These are phyloP conservation scores for Penicillium sp. DNA, from an alignment of 2,329 filamentous ascomycete species.

Conservation along the genomic window DNA sequence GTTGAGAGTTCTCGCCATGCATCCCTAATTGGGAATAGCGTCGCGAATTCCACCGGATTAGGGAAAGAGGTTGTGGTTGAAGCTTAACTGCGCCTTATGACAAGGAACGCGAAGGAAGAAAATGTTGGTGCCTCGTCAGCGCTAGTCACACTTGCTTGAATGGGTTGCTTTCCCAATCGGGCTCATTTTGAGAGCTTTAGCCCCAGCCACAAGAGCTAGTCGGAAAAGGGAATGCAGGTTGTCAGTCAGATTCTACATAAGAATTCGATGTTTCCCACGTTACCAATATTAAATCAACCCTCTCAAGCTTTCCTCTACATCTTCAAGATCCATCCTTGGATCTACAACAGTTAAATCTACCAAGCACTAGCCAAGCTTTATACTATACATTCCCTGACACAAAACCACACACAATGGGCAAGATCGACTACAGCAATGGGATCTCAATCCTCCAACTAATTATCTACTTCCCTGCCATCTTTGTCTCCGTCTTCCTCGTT, in stretches of 20 bases:
- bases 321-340: neutral
- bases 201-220: neutral
- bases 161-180: neutral
- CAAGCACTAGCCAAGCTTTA: neutral
- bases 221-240: neutral
- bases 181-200: neutral
- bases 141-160: neutral
- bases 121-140: neutral
- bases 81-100: neutral
- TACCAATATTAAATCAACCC: neutral
- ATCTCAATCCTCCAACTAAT: slow-evolving; percentile 36
- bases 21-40: neutral
- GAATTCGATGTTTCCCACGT: neutral
- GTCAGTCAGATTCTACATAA: neutral
- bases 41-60: neutral
- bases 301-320: neutral
- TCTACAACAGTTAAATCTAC: neutral
- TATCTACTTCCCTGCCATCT: slow-evolving; percentile 37
- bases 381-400: neutral
- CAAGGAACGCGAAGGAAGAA: neutral
- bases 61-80: neutral
- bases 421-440: slow-evolving; percentile 34
- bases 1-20: neutral
- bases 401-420: neutral
- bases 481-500: slow-evolving; percentile 32